These are phyloP conservation scores for Carex scoparia DNA, from an alignment of 176 grass and related monocot genomes.

Conservation along the genomic window DNA sequence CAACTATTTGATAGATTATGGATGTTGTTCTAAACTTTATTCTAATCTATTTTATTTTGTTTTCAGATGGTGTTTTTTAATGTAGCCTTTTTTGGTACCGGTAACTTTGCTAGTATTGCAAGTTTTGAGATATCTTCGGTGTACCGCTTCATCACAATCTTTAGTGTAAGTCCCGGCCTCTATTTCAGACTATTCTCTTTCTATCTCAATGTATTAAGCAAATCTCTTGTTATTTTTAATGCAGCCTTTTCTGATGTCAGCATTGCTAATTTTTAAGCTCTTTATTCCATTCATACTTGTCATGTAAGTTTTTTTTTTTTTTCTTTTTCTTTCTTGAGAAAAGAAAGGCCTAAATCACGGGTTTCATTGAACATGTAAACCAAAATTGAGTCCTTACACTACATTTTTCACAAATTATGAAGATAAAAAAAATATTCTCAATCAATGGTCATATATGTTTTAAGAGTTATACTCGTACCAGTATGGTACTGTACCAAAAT, in stretches of 20 bases:
- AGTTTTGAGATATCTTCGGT: constrained; percentile 98
- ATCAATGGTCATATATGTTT: not conserved
- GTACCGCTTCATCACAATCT: constrained; percentile 96
- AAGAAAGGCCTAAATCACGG: not conserved
- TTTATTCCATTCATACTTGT: constrained; percentile 98
- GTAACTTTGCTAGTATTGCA: constrained; percentile 99
- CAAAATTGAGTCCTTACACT: not conserved
- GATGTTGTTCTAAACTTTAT: constrained; percentile 26
- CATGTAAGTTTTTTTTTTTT: constrained; percentile 58
- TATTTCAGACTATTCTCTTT: constrained; percentile 4
- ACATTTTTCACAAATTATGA: not conserved
- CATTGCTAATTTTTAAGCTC: constrained; percentile 92
- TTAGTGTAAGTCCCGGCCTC: constrained; percentile 59
- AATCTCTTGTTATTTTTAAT: constrained; percentile 23
- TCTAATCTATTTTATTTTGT: constrained; percentile 19
- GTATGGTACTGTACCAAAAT: not conserved
- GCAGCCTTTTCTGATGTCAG: constrained; percentile 98
- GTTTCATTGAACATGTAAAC: not conserved
- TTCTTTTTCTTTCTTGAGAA: not conserved
- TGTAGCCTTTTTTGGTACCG: constrained; percentile 95
- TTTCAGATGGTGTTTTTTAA: constrained; percentile 90
- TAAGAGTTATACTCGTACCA: not conserved
- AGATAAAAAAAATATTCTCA: not conserved
- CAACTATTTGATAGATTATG: not conserved
- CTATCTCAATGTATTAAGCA: constrained; percentile 23